Percentiles rank a stretch among this genome's conserved stretches.
Evolutionary conservation across 768 basidiomycete species (phyloP).

Genomic region (Leucocoprinus birnbaumii): DNA sequence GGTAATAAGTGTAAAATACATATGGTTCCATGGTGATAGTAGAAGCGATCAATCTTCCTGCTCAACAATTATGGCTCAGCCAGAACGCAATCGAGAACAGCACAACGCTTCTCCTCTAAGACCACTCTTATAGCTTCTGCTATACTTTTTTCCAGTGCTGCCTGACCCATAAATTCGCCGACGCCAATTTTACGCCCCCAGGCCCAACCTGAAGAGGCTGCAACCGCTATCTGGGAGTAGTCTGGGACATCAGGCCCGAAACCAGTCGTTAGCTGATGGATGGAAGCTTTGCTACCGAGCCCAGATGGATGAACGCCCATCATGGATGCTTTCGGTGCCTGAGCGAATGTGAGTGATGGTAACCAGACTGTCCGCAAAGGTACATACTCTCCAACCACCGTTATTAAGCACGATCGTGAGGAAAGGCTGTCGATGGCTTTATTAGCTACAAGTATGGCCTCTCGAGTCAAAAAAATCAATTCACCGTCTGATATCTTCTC

Average conservation of each 20-base stretch:
- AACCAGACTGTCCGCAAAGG: no score
- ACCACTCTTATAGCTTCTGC: slow-evolving; percentile 55
- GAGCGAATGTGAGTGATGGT: background rate
- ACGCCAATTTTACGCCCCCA: slow-evolving; percentile 17
- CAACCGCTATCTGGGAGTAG: slow-evolving; percentile 59
- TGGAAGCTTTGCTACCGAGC: slow-evolving; percentile 41
- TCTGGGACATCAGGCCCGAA: slow-evolving; percentile 65
- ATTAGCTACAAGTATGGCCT: background rate
- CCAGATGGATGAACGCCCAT: slow-evolving; percentile 62
- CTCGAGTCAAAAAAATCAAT: background rate
- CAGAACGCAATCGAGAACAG: slow-evolving; percentile 61
- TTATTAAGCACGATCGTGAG: slow-evolving; percentile 71
- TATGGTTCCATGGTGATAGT: no score
- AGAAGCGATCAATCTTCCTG: no score
- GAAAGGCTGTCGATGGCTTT: slow-evolving; percentile 48
- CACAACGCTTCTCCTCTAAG: slow-evolving; percentile 54
- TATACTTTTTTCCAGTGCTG: slow-evolving; percentile 29
- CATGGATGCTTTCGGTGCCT: slow-evolving; percentile 66
- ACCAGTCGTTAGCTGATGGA: slow-evolving; percentile 53
- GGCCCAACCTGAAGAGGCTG: slow-evolving; percentile 67
- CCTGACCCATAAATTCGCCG: slow-evolving; percentile 16
- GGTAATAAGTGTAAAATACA: no score
- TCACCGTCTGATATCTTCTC: slow-evolving; percentile 61
- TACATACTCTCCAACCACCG: slow-evolving; percentile 59
- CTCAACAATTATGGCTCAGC: slow-evolving; percentile 20